Evolutionary conservation across 2,329 filamentous ascomycete species (phyloP).

Genomic region (Sporothrix curviconia): DNA sequence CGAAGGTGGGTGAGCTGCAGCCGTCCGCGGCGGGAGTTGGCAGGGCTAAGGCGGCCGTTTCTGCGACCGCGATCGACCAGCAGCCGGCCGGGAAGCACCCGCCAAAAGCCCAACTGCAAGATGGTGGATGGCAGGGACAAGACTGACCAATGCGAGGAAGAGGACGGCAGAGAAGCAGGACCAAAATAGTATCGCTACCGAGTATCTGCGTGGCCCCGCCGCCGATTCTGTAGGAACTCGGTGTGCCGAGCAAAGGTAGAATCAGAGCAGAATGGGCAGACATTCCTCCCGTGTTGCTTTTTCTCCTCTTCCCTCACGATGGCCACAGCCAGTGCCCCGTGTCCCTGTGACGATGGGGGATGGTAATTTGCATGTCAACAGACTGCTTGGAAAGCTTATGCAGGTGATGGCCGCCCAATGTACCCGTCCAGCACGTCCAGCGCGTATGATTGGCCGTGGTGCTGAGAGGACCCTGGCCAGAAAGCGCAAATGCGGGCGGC

Average conservation of each 20-base stretch:
- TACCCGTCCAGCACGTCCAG: not conserved
- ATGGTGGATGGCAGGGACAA: not conserved
- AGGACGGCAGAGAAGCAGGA: not conserved
- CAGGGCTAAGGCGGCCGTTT: slow-evolving; percentile 19
- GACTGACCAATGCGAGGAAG: not conserved
- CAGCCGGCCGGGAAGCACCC: not conserved
- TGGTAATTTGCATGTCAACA: no score
- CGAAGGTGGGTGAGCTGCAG: slow-evolving; percentile 7
- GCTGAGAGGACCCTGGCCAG: not conserved
- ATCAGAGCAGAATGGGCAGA: no score
- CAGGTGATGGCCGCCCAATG: slow-evolving; percentile 16
- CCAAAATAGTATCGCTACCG: no score
- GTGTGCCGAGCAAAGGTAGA: not conserved
- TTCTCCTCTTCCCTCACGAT: no score
- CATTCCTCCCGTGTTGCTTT: no score
- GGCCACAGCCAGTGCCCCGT: no score
- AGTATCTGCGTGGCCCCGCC: not conserved
- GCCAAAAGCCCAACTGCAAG: not conserved
- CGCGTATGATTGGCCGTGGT: slow-evolving; percentile 10
- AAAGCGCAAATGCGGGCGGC: slow-evolving; percentile 3
- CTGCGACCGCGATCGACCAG: slow-evolving; percentile 17
- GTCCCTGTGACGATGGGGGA: no score
- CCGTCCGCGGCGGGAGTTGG: slow-evolving; percentile 9
- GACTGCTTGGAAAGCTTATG: no score
- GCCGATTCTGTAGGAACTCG: not conserved